Evolutionary conservation across 2,329 filamentous ascomycete species (phyloP).

Genomic region (Cyphellophora attinorum): DNA sequence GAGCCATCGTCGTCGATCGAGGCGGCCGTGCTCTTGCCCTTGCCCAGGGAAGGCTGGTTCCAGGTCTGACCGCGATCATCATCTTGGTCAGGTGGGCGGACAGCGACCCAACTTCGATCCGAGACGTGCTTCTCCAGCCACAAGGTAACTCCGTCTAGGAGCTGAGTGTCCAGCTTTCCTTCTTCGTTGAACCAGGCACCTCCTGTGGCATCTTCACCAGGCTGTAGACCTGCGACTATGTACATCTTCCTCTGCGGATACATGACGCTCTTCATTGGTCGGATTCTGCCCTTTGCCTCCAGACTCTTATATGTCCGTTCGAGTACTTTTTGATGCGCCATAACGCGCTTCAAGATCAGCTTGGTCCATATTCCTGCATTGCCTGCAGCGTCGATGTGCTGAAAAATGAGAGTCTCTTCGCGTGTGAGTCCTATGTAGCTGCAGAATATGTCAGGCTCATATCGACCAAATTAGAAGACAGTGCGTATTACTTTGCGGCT

Average conservation of each 20-base stretch:
- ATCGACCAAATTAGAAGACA: background rate
- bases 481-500: constrained; percentile 34
- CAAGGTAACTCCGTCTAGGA: constrained; percentile 62
- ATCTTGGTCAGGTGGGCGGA: constrained; percentile 18
- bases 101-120: constrained; percentile 59
- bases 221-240: constrained; percentile 76
- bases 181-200: constrained; percentile 85
- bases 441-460: constrained; percentile 11
- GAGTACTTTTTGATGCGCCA: constrained; percentile 74
- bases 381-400: constrained; percentile 76
- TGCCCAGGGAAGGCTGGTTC: constrained; percentile 23
- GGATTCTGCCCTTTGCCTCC: constrained; percentile 72
- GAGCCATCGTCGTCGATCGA: no score
- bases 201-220: constrained; percentile 82
- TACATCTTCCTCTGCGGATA: constrained; percentile 90
- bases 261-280: constrained; percentile 84
- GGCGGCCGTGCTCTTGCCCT: constrained; percentile 30
- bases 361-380: constrained; percentile 86
- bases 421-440: constrained; percentile 37
- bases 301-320: constrained; percentile 76
- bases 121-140: constrained; percentile 61
- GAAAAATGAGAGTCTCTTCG: constrained; percentile 74
- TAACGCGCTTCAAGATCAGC: constrained; percentile 67
- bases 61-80: constrained; percentile 6
- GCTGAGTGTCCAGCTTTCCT: constrained; percentile 76